Evolutionary conservation across 2,329 filamentous ascomycete genomes (phyloP).

Genomic region (Botrytis deweyae): DNA sequence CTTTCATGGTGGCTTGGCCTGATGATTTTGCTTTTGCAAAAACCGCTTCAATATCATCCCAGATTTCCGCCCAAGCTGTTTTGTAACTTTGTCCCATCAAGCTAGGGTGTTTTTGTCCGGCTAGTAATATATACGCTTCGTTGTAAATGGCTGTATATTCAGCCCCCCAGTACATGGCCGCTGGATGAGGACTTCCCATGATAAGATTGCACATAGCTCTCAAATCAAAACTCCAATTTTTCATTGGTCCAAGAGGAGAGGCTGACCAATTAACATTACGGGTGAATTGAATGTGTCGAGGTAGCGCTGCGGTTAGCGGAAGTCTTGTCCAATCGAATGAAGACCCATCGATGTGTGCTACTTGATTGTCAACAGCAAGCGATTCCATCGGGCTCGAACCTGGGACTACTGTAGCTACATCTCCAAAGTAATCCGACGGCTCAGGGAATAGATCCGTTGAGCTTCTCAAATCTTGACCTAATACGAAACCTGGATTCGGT

Average conservation of each 20-base stretch:
- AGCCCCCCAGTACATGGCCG: constrained; percentile 76
- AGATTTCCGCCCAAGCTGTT: constrained; percentile 70
- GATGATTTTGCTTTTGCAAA: constrained; percentile 66
- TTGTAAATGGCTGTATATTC: constrained; percentile 71
- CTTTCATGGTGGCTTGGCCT: constrained; percentile 80
- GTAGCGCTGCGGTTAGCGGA: constrained; percentile 60
- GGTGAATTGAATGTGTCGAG: constrained; percentile 70
- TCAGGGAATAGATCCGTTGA: neutral
- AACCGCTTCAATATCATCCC: constrained; percentile 66
- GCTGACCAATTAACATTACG: constrained; percentile 70
- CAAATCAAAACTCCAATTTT: constrained; percentile 68
- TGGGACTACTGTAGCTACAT: constrained; percentile 20
- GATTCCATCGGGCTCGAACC: neutral
- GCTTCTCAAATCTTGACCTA: neutral
- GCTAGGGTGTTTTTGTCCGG: constrained; percentile 72
- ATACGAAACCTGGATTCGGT: neutral
- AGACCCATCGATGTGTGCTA: constrained; percentile 25
- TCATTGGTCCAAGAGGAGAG: constrained; percentile 73
- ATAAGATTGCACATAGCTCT: constrained; percentile 78
- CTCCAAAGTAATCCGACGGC: constrained; percentile 36
- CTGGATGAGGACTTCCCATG: constrained; percentile 74
- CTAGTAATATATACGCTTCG: constrained; percentile 67
- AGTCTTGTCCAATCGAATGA: constrained; percentile 79
- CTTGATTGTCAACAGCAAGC: neutral
- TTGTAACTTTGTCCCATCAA: constrained; percentile 73